phyloP scores from a whole-genome alignment of 169 alveolate species.

The Eimeria sp. region DNA sequence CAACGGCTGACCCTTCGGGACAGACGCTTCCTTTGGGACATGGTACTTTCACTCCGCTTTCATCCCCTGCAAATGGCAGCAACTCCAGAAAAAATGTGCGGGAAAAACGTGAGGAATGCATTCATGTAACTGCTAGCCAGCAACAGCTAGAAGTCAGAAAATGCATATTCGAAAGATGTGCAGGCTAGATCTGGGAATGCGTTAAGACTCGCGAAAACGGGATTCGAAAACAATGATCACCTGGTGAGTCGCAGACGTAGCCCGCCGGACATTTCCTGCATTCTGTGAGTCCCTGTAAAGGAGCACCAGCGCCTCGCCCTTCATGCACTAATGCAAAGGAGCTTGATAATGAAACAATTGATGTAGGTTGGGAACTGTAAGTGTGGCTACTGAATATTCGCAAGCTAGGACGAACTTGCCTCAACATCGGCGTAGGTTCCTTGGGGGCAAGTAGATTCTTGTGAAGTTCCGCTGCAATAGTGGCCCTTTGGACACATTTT shows the following conservation, averaged over 20 bases:
- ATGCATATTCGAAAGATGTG: neutral
- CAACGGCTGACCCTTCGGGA: constrained; percentile 2
- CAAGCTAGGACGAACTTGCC: neutral
- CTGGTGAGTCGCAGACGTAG: neutral
- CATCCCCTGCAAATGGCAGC: constrained; percentile 41
- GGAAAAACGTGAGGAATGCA: neutral
- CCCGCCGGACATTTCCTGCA: constrained; percentile 79
- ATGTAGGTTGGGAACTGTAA: neutral
- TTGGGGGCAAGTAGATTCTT: neutral
- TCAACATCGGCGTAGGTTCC: constrained; percentile 61
- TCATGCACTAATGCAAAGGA: neutral
- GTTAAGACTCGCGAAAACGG: neutral
- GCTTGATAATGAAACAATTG: neutral
- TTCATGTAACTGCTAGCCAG: neutral
- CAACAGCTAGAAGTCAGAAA: neutral
- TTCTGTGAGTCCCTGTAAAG: constrained; percentile 16
- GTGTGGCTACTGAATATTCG: neutral
- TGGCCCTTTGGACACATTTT: constrained; percentile 47
- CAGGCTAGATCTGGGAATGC: neutral
- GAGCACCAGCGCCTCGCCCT: neutral
- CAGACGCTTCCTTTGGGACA: neutral
- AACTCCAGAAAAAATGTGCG: neutral
- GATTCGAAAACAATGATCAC: neutral
- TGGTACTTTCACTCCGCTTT: neutral
- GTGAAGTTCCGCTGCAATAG: constrained; percentile 47